Evolutionary conservation across 257 asterid genomes (phyloP), one percentile per base, ranked within the genome.

Genomic region (Anisodus tanguticus): DNA sequence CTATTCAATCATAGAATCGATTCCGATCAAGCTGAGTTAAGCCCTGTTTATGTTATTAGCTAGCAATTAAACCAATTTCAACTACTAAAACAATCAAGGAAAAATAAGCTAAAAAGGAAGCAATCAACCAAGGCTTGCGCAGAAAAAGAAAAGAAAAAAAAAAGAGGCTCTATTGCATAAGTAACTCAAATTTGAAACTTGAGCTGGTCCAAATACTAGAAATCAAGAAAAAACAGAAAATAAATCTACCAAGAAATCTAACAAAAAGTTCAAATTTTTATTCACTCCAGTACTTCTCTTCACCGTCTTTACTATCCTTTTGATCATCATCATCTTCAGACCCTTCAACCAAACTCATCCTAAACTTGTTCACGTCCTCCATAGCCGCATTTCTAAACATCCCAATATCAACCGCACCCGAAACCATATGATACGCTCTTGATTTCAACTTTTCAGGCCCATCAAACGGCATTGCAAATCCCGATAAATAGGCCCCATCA

Each of bases 391-490:
- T 88, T 82, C 97, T 87, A 60, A 93, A 92, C 91, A 94, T 68
- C 63, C 88, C 98, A 6, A 91, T 84, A 64, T 92, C 98, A 62
- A 92, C 90, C 3, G 94, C 86, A 1, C 98, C 97, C 0, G 97
- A 84, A 89, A 93, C 97, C 97, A 94, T 93, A 51, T 86, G 94
- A 60, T 94, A 94, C 60, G 97, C 98, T 86, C 97, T 88, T 17
- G 87, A 79, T 88, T 89, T 90, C 86, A 94, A 19, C 35, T 88
- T 90, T 83, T 70, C 91, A 17, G 93, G 88, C 43, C 90, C 79
- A 55, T 93, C 97, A 60, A 90, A 90, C 0, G 98, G 95, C 98
- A 92, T 94, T 53, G 92, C 97, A n/a, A 94, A 92, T 3, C 97
- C 98, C 1, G 92, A 81, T 85, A 94, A 74, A 83, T 87, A 94